Percentiles rank a stretch among this genome's conserved stretches.
Conservation (phyloP, 306 rosid genomes). For the Glycine latifolia region DNA sequence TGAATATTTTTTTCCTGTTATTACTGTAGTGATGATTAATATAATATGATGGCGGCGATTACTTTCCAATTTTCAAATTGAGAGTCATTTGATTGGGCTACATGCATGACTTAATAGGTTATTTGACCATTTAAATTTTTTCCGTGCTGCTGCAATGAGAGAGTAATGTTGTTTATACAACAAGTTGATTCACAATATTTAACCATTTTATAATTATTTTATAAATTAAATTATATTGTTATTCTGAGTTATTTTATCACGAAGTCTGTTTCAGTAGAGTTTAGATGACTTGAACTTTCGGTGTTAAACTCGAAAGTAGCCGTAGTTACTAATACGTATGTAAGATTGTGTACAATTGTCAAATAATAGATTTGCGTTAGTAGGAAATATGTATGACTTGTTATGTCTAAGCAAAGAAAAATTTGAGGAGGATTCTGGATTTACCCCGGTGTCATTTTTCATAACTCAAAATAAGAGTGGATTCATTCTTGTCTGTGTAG, state of each 20-base stretch:
- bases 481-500: too few relatives aligned
- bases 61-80: constrained; percentile 18
- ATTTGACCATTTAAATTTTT: not conserved
- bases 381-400: not conserved
- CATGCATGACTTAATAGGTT: not conserved
- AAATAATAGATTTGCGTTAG: not conserved
- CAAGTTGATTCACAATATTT: not conserved
- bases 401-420: not conserved
- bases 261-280: not conserved
- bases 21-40: not conserved
- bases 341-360: not conserved
- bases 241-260: not conserved
- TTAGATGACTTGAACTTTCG: not conserved
- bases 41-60: not conserved
- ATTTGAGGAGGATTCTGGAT: constrained; percentile 20
- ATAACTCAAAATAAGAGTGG: too few relatives aligned
- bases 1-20: not conserved
- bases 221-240: too few relatives aligned
- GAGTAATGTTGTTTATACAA: not conserved
- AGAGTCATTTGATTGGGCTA: not conserved
- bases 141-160: not conserved
- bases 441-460: not conserved
- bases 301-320: not conserved
- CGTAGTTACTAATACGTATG: not conserved
- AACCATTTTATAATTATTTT: not conserved